Evolutionary conservation across 805 yeast genomes (phyloP).

Genomic region (Ogataea methylovora): DNA sequence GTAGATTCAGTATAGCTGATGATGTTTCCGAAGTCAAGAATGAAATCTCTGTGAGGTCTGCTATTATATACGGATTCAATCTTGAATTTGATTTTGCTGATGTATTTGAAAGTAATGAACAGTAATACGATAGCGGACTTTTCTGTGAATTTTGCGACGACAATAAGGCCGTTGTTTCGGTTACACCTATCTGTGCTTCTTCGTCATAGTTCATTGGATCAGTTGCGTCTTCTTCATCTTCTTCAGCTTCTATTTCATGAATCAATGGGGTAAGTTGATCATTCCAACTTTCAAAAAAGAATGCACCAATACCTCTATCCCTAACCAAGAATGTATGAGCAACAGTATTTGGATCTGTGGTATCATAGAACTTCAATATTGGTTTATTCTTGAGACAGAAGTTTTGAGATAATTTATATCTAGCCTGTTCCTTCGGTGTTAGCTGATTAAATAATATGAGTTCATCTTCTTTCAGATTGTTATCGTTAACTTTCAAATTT

Average conservation of each 20-base stretch:
- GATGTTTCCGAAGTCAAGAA: slow-evolving; percentile 16
- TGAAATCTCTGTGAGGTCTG: slow-evolving; percentile 25
- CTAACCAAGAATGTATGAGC: slow-evolving; percentile 22
- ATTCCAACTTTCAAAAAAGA: slow-evolving; percentile 23
- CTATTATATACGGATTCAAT: slow-evolving; percentile 19
- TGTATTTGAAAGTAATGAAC: not conserved
- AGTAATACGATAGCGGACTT: slow-evolving; percentile 3
- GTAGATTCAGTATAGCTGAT: slow-evolving; percentile 23
- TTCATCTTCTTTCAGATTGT: not conserved
- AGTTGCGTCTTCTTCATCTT: too few relatives aligned
- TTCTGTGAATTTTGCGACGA: slow-evolving; percentile 14
- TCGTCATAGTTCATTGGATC: too few relatives aligned
- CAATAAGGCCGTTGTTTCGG: slow-evolving; percentile 3
- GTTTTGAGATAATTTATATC: slow-evolving; percentile 11
- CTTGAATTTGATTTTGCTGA: slow-evolving; percentile 5
- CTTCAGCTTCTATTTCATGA: slow-evolving; percentile 11
- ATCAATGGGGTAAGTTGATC: too few relatives aligned
- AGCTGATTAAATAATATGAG: not conserved
- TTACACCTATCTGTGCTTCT: too few relatives aligned
- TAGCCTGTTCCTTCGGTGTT: not conserved
- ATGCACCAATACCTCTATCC: slow-evolving; percentile 27
- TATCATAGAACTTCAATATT: slow-evolving; percentile 15
- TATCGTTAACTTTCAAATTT: not conserved
- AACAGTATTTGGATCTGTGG: slow-evolving; percentile 16
- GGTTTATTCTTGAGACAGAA: slow-evolving; percentile 20